Evolutionary conservation across 768 basidiomycete species (phyloP).

Genomic region (Solioccasus polychromus): DNA sequence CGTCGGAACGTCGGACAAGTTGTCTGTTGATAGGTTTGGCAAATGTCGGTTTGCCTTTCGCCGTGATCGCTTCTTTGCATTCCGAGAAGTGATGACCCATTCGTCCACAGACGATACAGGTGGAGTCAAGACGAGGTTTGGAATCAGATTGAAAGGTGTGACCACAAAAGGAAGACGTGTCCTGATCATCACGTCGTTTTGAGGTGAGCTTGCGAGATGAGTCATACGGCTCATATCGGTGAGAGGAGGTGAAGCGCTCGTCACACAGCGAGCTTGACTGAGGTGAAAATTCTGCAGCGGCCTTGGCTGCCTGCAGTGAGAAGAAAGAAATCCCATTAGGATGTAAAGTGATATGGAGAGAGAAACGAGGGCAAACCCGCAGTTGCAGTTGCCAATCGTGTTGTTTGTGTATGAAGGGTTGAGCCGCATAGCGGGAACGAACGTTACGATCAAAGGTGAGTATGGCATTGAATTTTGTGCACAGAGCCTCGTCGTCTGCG

Average conservation of each 20-base stretch:
- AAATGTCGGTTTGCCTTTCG: conserved; percentile 2
- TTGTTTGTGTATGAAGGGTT: neutral
- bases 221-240: neutral
- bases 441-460: neutral
- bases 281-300: neutral
- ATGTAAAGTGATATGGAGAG: neutral
- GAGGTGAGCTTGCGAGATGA: too few relatives aligned
- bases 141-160: neutral
- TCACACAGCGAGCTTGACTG: neutral
- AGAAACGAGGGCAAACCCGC: neutral
- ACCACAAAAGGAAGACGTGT: neutral
- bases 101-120: neutral
- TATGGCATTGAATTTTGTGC: neutral
- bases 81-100: neutral
- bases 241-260: neutral
- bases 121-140: neutral
- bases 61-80: neutral
- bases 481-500: neutral
- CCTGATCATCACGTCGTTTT: too few relatives aligned
- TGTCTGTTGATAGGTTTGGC: neutral
- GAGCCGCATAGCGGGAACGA: neutral
- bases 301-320: neutral
- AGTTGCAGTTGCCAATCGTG: neutral
- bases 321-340: too few relatives aligned
- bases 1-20: neutral